Evolutionary conservation across 1,139 yeast species (phyloP), one percentile per base, ranked within the genome.

Genomic region (Wickerhamomyces sp.): DNA sequence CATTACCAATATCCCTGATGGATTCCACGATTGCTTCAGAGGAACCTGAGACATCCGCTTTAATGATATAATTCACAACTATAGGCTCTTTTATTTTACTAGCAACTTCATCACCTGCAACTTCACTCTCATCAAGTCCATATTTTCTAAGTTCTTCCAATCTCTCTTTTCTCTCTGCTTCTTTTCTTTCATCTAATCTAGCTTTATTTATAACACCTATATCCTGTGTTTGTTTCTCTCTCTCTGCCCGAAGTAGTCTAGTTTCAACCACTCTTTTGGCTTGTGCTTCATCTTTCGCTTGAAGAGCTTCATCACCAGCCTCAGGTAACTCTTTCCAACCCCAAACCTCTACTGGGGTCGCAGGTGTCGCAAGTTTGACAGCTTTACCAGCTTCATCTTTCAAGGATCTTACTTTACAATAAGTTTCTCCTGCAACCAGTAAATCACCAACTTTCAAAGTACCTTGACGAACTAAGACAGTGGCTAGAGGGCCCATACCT

Each of bases 321-420:
- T 78, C 86, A 0, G 98, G 98, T 34, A 89, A 65, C 30, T 81
- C 92, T 56, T 86, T 89, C 98, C 98, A 92, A 0, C 99, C 98
- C 63, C 89, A 75, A 6, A 92, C 72, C 54, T 89, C 95, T 1
- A 88, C 95, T 0, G 97, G 97, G 3, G 86, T 81, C 0, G 97
- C 85, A 0, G 99, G 97, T 1, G 78, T 78, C 0, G 96, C 97
- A 21, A 61, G 43, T 47, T 79, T 77, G 13, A 89, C 64, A 1
- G 67, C 42, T 47, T 79, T 80, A 3, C 92, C 92, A 43, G 65
- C 59, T 52, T 88, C 96, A 59, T 88, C 88, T 44, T 72, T 74
- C 75, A 92, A 76, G n/a, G 83, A 80, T 52, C 83, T 77, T 4
- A 92, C 92, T 56, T 86, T 86, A 63, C 96, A 87, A 67, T 82